phyloP scores from a whole-genome alignment of 495 filamentous ascomycete species.

The Penicillium egyptiacum region DNA sequence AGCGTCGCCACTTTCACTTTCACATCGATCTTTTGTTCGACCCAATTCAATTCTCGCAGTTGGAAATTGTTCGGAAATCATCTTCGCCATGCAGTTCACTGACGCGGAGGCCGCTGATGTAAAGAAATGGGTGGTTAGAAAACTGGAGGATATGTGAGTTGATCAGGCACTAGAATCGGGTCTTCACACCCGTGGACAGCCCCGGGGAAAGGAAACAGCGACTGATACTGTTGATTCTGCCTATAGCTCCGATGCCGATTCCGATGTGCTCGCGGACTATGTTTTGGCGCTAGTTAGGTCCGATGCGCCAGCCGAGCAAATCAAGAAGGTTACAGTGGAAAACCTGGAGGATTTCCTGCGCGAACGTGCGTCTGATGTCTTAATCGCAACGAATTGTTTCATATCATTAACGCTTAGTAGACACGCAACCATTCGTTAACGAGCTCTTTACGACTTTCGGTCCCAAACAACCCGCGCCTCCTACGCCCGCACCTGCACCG shows the following conservation, averaged over 20 bases:
- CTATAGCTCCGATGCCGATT: conserved; percentile 84
- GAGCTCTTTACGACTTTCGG: conserved; percentile 75
- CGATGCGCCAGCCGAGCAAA: conserved; percentile 71
- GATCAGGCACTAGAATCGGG: neutral
- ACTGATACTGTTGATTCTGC: conserved; percentile 11
- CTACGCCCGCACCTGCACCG: conserved; percentile 55
- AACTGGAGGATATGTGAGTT: conserved; percentile 85
- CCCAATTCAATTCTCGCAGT: neutral
- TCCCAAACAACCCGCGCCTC: conserved; percentile 47
- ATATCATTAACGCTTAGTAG: conserved; percentile 40
- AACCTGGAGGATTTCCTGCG: conserved; percentile 86
- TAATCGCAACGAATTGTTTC: neutral
- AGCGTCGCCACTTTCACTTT: conserved; percentile 1
- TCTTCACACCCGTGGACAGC: neutral
- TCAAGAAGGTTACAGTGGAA: conserved; percentile 70
- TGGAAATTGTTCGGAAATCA: neutral
- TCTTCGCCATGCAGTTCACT: conserved; percentile 66
- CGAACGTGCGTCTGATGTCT: conserved; percentile 59
- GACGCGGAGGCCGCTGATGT: conserved; percentile 72
- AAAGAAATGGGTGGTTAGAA: conserved; percentile 87
- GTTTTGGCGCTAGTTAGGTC: conserved; percentile 85
- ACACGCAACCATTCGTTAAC: conserved; percentile 74
- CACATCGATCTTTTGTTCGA: conserved; percentile 3
- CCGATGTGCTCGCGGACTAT: conserved; percentile 94
- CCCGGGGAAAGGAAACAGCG: neutral